Percentiles rank a stretch among this genome's conserved stretches.
Conservation (phyloP, 768 basidiomycete genomes). For the Strobilomyces dryophilus region DNA sequence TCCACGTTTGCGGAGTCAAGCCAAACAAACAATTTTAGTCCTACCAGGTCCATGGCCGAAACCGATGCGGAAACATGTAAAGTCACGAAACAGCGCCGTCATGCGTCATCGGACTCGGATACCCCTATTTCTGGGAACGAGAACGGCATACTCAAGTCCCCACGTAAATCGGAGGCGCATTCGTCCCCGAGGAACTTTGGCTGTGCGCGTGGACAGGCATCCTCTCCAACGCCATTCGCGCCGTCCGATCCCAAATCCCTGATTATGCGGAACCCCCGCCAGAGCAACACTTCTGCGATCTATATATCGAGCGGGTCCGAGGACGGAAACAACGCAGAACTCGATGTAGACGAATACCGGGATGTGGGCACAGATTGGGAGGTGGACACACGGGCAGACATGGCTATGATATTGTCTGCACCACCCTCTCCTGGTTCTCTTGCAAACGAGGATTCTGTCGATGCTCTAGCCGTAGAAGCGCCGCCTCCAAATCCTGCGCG, state of each 20-base stretch:
- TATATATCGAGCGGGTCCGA: slow-evolving; percentile 29
- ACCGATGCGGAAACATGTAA: neutral
- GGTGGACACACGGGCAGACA: slow-evolving; percentile 13
- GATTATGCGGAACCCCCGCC: neutral
- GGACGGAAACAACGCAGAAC: slow-evolving; percentile 7
- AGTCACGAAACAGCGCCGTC: slow-evolving; percentile 1
- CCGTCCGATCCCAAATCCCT: neutral
- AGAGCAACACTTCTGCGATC: slow-evolving; percentile 16
- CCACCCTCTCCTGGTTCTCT: slow-evolving; percentile 15
- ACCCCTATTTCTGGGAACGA: slow-evolving; percentile 2
- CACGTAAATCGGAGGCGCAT: slow-evolving; percentile 22
- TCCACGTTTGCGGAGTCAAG: neutral
- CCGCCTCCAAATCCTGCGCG: slow-evolving; percentile 1
- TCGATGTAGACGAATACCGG: neutral
- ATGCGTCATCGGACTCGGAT: slow-evolving; percentile 4
- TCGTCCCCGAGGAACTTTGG: slow-evolving; percentile 22
- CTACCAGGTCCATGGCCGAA: neutral
- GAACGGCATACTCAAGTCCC: slow-evolving; percentile 16
- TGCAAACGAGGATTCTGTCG: neutral
- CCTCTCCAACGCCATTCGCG: slow-evolving; percentile 13
- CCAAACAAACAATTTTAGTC: slow-evolving; percentile 9
- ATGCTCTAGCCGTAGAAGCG: neutral
- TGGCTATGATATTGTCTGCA: slow-evolving; percentile 24
- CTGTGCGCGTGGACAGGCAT: neutral
- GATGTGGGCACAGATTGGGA: slow-evolving; percentile 1